phyloP scores from a whole-genome alignment of 2,329 filamentous ascomycete genomes.

The Colletotrichum sublineola region DNA sequence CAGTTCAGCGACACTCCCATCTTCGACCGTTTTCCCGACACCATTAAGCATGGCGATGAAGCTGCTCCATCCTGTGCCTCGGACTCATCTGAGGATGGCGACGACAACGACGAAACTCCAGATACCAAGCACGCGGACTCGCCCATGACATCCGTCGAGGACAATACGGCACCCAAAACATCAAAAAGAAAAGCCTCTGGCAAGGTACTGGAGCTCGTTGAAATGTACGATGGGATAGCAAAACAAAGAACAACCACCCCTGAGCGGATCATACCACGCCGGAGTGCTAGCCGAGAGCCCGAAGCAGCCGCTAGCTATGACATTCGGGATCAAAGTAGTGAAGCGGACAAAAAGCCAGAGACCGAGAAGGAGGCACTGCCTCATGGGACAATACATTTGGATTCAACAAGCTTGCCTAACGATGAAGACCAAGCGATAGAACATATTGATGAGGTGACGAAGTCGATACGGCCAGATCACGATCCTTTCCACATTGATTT shows the following conservation, averaged over 20 bases:
- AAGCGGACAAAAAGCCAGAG: not conserved
- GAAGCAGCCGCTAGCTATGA: not conserved
- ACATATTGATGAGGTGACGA: constrained; percentile 10
- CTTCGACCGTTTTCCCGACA: not conserved
- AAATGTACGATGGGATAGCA: constrained; percentile 62
- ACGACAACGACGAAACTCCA: constrained; percentile 43
- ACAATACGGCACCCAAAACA: constrained; percentile 46
- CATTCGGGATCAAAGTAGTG: not conserved
- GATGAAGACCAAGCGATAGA: not conserved
- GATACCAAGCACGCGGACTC: constrained; percentile 50
- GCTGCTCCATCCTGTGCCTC: constrained; percentile 13
- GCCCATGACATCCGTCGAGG: constrained; percentile 61
- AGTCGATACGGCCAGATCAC: constrained; percentile 28
- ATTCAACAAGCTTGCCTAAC: not conserved
- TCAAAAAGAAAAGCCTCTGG: constrained; percentile 37
- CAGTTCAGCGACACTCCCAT: constrained; percentile 3
- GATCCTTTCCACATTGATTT: constrained; percentile 49
- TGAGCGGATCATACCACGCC: constrained; percentile 11
- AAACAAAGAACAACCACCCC: constrained; percentile 40
- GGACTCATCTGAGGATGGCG: constrained; percentile 46
- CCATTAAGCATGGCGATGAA: not conserved
- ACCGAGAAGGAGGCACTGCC: not conserved
- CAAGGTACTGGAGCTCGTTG: constrained; percentile 65
- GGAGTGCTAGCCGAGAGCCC: constrained; percentile 30
- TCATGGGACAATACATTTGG: not conserved